These are phyloP conservation scores for Cinnamomum chago DNA, from an alignment of 164 flowering plant species.

Conservation along the genomic window DNA sequence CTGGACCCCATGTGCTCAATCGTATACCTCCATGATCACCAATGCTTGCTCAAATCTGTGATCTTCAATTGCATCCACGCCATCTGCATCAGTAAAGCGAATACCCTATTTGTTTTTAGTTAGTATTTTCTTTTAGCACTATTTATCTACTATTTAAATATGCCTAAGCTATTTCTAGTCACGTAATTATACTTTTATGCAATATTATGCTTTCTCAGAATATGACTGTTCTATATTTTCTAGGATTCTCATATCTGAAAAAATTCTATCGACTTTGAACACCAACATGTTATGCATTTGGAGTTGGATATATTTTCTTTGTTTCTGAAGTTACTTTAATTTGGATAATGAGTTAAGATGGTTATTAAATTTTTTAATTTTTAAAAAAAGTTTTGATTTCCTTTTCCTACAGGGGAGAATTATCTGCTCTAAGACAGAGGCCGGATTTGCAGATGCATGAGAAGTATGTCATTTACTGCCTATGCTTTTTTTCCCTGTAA, in stretches of 20 bases:
- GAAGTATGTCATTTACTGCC: conserved; percentile 43
- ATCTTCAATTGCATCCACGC: no score
- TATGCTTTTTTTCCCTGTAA: neutral
- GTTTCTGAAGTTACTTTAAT: neutral
- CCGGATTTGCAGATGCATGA: conserved; percentile 50
- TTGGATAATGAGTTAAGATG: neutral
- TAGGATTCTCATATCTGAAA: neutral
- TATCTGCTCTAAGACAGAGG: conserved; percentile 35
- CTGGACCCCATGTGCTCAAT: no score
- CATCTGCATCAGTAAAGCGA: no score
- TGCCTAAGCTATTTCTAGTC: no score
- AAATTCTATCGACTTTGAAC: no score
- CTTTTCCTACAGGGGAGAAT: conserved; percentile 42
- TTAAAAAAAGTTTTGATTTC: neutral
- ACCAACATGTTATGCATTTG: neutral
- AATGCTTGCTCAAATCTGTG: no score
- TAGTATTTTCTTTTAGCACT: no score
- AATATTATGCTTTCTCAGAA: no score
- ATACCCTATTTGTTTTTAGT: no score
- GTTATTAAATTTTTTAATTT: neutral
- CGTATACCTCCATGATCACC: no score
- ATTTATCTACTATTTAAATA: no score
- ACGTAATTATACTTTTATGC: no score
- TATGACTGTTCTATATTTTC: neutral
- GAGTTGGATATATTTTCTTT: neutral